Evolutionary conservation across 2,329 filamentous ascomycete genomes (phyloP).

Genomic region (Pseudogymnoascus pannorum): DNA sequence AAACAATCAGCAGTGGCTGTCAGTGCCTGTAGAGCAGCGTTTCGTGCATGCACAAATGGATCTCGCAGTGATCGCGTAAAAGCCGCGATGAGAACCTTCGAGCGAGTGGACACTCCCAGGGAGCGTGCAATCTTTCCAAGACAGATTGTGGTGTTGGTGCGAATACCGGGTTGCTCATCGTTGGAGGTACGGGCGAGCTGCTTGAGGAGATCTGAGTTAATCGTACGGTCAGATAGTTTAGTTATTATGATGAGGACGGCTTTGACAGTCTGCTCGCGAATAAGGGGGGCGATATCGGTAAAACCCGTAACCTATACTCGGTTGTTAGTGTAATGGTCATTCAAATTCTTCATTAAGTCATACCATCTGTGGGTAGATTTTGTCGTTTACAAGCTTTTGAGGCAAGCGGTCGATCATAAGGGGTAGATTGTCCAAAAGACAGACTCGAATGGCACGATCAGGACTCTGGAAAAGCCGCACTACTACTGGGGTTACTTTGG

Average conservation of each 20-base stretch:
- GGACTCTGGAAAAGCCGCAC: conserved; percentile 84
- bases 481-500: conserved; percentile 76
- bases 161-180: conserved; percentile 92
- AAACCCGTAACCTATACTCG: conserved; percentile 73
- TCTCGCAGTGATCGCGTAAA: conserved; percentile 85
- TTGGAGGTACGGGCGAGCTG: conserved; percentile 94
- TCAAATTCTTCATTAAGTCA: conserved; percentile 17
- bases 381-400: conserved; percentile 87
- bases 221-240: conserved; percentile 84
- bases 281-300: conserved; percentile 80
- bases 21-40: conserved; percentile 79
- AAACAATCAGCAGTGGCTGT: conserved; percentile 82
- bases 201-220: conserved; percentile 87
- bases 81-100: conserved; percentile 87
- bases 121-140: conserved; percentile 93
- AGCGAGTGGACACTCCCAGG: conserved; percentile 66
- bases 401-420: conserved; percentile 85
- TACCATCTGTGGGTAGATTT: conserved; percentile 92
- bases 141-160: conserved; percentile 97
- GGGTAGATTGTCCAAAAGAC: conserved; percentile 79
- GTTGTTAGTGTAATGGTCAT: neutral
- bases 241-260: conserved; percentile 79
- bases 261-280: conserved; percentile 93
- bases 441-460: conserved; percentile 86
- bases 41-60: conserved; percentile 89